These are phyloP conservation scores for Blumeria hordei DNA, from an alignment of 2,329 filamentous ascomycete genomes.

Conservation along the genomic window DNA sequence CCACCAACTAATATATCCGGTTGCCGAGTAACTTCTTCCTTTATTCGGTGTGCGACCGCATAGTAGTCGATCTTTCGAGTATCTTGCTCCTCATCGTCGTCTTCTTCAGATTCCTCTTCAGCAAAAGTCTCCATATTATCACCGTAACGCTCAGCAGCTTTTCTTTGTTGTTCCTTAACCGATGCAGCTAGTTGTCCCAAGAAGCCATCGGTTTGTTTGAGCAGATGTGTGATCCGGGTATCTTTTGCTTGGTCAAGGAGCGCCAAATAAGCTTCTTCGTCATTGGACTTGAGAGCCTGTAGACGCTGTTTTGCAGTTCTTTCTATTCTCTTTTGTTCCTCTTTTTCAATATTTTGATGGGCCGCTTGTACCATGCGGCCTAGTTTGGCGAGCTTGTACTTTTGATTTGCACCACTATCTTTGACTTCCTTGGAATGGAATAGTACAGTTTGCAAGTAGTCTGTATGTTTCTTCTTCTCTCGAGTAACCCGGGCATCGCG, in stretches of 20 bases:
- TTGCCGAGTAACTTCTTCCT: slow-evolving; percentile 71
- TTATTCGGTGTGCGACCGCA: slow-evolving; percentile 84
- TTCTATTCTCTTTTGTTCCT: slow-evolving; percentile 96
- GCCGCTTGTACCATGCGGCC: slow-evolving; percentile 72
- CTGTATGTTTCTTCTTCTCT: slow-evolving; percentile 90
- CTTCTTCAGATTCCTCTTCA: slow-evolving; percentile 38
- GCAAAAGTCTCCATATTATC: slow-evolving; percentile 25
- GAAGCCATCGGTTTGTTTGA: slow-evolving; percentile 95
- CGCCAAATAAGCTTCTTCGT: slow-evolving; percentile 96
- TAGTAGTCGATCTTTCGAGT: slow-evolving; percentile 92
- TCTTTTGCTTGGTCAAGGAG: slow-evolving; percentile 96
- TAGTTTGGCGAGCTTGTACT: slow-evolving; percentile 58
- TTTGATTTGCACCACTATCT: slow-evolving; percentile 40
- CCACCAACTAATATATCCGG: slow-evolving; percentile 76
- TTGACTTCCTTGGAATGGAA: slow-evolving; percentile 60
- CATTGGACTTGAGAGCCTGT: slow-evolving; percentile 93
- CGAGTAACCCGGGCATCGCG: slow-evolving; percentile 85
- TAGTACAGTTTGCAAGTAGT: slow-evolving; percentile 72
- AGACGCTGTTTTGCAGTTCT: slow-evolving; percentile 98
- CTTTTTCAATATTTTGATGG: slow-evolving; percentile 92
- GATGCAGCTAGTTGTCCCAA: slow-evolving; percentile 84
- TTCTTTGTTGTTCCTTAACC: slow-evolving; percentile 81
- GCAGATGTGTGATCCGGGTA: slow-evolving; percentile 91
- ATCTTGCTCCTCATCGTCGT: slow-evolving; percentile 44
- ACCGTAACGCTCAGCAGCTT: slow-evolving; percentile 55